Base-by-base conservation (phyloP, 148 eudicot species). In the Talinum fruticosum region DNA sequence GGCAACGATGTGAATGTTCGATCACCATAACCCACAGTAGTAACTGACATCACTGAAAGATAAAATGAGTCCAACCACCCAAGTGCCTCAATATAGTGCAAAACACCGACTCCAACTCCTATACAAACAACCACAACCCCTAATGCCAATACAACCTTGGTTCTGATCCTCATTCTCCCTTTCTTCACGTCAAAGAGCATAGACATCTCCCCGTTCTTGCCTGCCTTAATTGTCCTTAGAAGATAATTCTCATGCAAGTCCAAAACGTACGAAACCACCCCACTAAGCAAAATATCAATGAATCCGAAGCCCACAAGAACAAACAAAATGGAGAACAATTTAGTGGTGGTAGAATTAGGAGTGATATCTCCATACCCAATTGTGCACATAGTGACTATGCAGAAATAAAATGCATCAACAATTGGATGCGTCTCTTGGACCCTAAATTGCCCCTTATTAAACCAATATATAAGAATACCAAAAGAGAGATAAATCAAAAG, bases 21-120 rank as follows among this genome's bases (percentile, higher is more conserved):
- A 53, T 96, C 99, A 79, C 99, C 99, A 84, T 96, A 96, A 10
- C 99, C 99, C 66, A 96, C 99, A 0, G 99, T 96, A 2, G 99
- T 96, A 32, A 93, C 99, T 0, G 99, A 96, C 97, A 93, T 93
- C 51, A 96, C 99, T 7, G 99, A 96, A 0, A 96, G 76, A 88
- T 96, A 96, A 74, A 96, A 86, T 0, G 97, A 84, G 85, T 96
- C 99, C 57, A 96, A 71, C 99, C 94, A 96, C 35, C 81, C 85
- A 47, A 96, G 84, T 14, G 78, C 80, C 92, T 96, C 99, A 16
- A 91, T 86, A 77, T 71, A 91, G 84, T 96, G 99, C 93, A 91
- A 82, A 76, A 90, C 85, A 38, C 80, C 78, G 2, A 85, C 92
- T 38, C 99, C 99, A 75, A 93, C 57, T 44, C 94, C 99, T 76